Conservation (phyloP, 257 asterid species). For the Plantago major region DNA sequence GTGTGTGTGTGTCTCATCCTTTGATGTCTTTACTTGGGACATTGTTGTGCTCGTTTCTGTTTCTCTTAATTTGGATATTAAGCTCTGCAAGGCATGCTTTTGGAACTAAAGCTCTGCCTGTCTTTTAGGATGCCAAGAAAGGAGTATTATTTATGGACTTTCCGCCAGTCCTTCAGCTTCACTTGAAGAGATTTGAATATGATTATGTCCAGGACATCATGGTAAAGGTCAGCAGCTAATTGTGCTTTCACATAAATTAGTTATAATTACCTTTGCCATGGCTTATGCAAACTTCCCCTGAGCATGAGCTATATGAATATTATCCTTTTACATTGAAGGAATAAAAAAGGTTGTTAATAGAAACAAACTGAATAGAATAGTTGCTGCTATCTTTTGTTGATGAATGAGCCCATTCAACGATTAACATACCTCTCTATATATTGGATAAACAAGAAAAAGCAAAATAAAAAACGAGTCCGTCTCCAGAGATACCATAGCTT, state of each 20-base stretch:
- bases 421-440: too few species aligned
- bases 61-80: background rate
- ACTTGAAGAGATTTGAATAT: slow-evolving; percentile 47
- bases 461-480: too few species aligned
- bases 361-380: too few species aligned
- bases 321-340: background rate
- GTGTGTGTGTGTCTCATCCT: too few species aligned
- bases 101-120: slow-evolving; percentile 12
- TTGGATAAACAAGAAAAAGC: too few species aligned
- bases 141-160: slow-evolving; percentile 43
- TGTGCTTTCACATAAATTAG: background rate
- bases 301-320: background rate
- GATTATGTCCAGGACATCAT: slow-evolving; percentile 39
- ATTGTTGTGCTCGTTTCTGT: slow-evolving; percentile 5
- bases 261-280: background rate
- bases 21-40: slow-evolving; percentile 3
- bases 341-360: too few species aligned
- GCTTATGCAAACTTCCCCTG: background rate
- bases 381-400: too few species aligned
- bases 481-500: too few species aligned
- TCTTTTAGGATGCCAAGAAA: slow-evolving; percentile 46
- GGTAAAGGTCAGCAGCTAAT: slow-evolving; percentile 38
- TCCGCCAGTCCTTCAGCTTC: slow-evolving; percentile 51
- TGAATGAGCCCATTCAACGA: too few species aligned
- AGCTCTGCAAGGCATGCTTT: slow-evolving; percentile 4